Base-by-base conservation (phyloP, 176 grass and related monocot genomes). In the Zoysia japonica region DNA sequence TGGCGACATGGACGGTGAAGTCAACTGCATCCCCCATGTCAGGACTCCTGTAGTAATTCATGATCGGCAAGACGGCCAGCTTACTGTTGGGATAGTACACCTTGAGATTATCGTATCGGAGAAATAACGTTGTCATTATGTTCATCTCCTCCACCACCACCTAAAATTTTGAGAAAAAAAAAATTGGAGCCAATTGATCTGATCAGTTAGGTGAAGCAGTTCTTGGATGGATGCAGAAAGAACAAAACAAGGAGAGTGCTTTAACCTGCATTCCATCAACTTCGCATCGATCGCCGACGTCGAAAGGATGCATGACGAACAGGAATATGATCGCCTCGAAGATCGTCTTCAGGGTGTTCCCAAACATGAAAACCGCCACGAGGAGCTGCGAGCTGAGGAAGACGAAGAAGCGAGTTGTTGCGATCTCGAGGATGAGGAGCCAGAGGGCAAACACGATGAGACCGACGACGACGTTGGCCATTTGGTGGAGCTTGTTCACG, bases 131-230 rank as follows among this genome's bases (percentile, higher is more conserved):
- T n/a, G 95, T 88, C 81, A 98, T 65, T 80, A 94, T 98, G 85
- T 94, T 94, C 95, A 98, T 98, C 77, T 98, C 95, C 85, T 98
- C 95, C 14, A 98, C 95, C 67, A 94, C 54, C 83, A 94, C 77
- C 95, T 98, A 78, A 79, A 54, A 70, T 76, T 11, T 57, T 19
- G 55, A 28, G 28, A 28, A 28, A 28, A 3, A 78, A 81, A 45
- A 65, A 17, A 61, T 46, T n/a, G 6, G 40, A 88, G 6, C 71
- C 75, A 65, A 61, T 28, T 28, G 28, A 28, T 28, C 28, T 0
- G 28, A 36, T 74, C 66, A 79, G 7, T 56, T 16, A 28, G 38
- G 49, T 13, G 6, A 73, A 75, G 48, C 17, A 74, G 48, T 28
- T 28, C 28, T 28, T 28, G 28, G 36, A 9, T 61, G 28, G 28